Evolutionary conservation across 2,329 filamentous ascomycete genomes (phyloP), one percentile per base, ranked within the genome.

Genomic region (Pezicula neosporulosa): DNA sequence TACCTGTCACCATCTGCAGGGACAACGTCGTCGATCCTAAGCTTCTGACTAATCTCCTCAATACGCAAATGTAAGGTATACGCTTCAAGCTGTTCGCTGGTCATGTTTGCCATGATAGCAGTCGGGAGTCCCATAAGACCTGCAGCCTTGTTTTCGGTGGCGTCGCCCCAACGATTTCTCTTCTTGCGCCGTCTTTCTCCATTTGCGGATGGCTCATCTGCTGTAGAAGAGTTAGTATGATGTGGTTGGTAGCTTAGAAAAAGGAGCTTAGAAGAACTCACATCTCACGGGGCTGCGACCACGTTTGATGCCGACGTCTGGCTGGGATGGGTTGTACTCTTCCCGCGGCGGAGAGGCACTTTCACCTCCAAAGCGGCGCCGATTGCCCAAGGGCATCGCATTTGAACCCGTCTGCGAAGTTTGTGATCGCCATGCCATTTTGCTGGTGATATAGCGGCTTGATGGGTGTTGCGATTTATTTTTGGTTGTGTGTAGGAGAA

Each of bases 1-100:
- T 78, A 96, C 93, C 94, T 85, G 68, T 97, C 93, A 62, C 91
- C 92, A 74, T 97, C 94, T 62, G 90, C 90, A 53, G 94, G 94
- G 56, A 99, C 94, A 49, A 99, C 94, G 78, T 99, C 94, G 75
- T 97, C 95, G 72, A 99, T 99, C 67, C 93, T 88, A 62, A 99
- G 84, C 81, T 99, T 99, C 76, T 99, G 93, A 69, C 91, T 97
- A 66, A 99, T 99, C 73, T 99, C 94, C 72, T 99, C 93, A 67
- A 99, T 97, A 66, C 94, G 90, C 66, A 99, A 77, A 74, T 99
- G 93, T 61, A 97, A 78, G 19, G 92, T 94, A 70, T 99, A 99
- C 18, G 94, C 94, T 70, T 99, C 94, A 50, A 97, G 83, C 78
- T 99, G 94, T 73, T 99, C 94, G 68, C 87, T 93, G 50, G 94